Conservation (phyloP, 2,329 filamentous ascomycete genomes). For the Ceratocystis cubensis region DNA sequence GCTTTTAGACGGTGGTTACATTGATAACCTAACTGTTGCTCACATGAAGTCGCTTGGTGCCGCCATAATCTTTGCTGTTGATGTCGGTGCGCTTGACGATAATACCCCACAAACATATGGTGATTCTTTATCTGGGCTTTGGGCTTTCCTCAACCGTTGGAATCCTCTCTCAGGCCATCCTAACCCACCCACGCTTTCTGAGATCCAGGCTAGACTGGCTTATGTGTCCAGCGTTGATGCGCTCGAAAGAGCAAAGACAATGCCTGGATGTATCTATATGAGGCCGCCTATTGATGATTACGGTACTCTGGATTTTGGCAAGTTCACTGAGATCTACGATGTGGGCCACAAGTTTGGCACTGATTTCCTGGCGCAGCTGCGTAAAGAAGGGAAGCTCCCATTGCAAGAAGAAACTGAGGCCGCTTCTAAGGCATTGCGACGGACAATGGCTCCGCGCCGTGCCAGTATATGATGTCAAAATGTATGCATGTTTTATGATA, state of each 20-base stretch:
- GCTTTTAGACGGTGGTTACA: constrained; percentile 90
- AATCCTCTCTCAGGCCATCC: constrained; percentile 82
- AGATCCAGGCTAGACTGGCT: constrained; percentile 88
- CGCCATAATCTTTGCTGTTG: constrained; percentile 88
- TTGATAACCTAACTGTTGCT: constrained; percentile 91
- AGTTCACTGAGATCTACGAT: constrained; percentile 93
- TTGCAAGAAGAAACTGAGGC: constrained; percentile 55
- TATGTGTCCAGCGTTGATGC: constrained; percentile 94
- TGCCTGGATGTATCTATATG: constrained; percentile 90
- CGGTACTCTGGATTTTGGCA: constrained; percentile 88
- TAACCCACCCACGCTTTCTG: constrained; percentile 86
- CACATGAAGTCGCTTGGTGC: constrained; percentile 94
- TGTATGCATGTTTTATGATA: neutral
- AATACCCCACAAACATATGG: constrained; percentile 85
- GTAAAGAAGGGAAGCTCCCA: constrained; percentile 63
- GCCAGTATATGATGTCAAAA: constrained; percentile 51
- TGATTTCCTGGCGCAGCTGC: constrained; percentile 63
- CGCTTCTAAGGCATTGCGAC: constrained; percentile 54
- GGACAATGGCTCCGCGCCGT: constrained; percentile 67
- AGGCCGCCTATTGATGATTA: constrained; percentile 86
- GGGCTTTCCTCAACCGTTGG: constrained; percentile 92
- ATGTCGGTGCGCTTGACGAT: constrained; percentile 87
- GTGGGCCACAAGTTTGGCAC: constrained; percentile 79
- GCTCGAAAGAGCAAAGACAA: constrained; percentile 81
- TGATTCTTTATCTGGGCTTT: constrained; percentile 86